Conservation (phyloP, 2,329 filamentous ascomycete species). For the Botrytis medusae region DNA sequence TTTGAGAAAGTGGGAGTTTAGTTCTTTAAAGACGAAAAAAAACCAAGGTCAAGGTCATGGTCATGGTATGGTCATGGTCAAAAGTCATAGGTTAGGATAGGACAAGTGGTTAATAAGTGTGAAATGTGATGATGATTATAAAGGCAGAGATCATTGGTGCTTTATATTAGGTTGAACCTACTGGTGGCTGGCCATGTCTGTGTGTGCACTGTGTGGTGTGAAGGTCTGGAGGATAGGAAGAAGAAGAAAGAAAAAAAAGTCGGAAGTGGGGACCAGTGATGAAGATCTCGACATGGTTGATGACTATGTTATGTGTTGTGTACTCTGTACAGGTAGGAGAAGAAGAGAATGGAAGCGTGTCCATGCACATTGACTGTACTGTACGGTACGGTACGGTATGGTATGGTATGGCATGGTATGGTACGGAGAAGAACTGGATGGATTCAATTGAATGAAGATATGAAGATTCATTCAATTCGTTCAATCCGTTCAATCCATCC, state of each 20-base stretch:
- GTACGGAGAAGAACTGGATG: not conserved
- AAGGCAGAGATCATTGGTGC: constrained; percentile 8
- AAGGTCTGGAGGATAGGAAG: not conserved
- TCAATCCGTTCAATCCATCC: not conserved
- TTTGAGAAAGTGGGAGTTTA: constrained; percentile 3
- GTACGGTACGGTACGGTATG: not conserved
- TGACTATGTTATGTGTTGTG: not conserved
- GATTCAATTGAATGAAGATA: not conserved
- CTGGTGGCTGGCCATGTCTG: not conserved
- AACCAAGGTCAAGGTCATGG: not conserved
- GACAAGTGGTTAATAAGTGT: not conserved
- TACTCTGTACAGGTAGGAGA: not conserved
- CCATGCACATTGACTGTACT: too few relatives aligned
- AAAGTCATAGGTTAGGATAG: not conserved
- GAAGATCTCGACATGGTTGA: constrained; percentile 15
- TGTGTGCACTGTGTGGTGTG: not conserved
- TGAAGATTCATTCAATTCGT: not conserved
- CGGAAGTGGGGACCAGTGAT: not conserved
- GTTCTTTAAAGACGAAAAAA: constrained; percentile 13
- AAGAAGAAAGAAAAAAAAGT: not conserved
- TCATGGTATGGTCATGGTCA: not conserved
- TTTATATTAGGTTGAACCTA: constrained; percentile 14
- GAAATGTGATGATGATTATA: not conserved
- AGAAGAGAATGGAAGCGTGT: not conserved
- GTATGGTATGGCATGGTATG: too few relatives aligned